Percentiles rank a stretch among this genome's conserved stretches.
Evolutionary conservation across 148 eudicot genomes (phyloP).

Genomic region (Vaccinium myrtillus): DNA sequence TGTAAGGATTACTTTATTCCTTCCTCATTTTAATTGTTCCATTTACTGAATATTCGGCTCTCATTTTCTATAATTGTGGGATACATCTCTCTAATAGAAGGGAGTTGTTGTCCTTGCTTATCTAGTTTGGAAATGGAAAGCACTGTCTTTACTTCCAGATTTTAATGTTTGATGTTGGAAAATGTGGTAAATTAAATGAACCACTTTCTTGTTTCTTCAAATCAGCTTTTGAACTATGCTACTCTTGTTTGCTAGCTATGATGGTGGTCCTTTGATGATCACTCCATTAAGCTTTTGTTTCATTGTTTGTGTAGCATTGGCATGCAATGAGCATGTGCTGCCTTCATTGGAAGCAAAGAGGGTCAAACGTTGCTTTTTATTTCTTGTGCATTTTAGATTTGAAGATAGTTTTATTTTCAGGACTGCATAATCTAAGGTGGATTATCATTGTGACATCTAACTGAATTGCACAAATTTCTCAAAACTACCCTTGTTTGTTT

Average conservation of each 20-base stretch:
- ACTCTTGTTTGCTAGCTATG: not conserved
- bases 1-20: not conserved
- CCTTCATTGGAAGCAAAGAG: not conserved
- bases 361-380: not conserved
- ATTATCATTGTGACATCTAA: not conserved
- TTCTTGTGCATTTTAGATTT: not conserved
- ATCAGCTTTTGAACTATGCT: not conserved
- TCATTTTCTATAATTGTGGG: not conserved
- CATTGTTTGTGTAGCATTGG: not conserved
- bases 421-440: not conserved
- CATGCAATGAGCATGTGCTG: slow-evolving; percentile 2
- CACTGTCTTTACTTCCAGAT: not conserved
- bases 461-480: not conserved
- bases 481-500: slow-evolving; percentile 13
- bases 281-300: not conserved
- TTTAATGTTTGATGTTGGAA: not conserved
- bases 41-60: not conserved
- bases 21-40: not conserved
- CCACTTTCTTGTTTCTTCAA: not conserved
- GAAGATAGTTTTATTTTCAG: not conserved
- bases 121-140: not conserved
- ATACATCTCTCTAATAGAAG: not conserved
- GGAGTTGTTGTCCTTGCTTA: not conserved
- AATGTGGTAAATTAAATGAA: not conserved
- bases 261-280: not conserved